A percentile compares a stretch with the other conserved stretches of the same genome.
These are phyloP conservation scores for Fomitopsis schrenkii DNA, from an alignment of 1,284 basidiomycete species.

Conservation along the genomic window DNA sequence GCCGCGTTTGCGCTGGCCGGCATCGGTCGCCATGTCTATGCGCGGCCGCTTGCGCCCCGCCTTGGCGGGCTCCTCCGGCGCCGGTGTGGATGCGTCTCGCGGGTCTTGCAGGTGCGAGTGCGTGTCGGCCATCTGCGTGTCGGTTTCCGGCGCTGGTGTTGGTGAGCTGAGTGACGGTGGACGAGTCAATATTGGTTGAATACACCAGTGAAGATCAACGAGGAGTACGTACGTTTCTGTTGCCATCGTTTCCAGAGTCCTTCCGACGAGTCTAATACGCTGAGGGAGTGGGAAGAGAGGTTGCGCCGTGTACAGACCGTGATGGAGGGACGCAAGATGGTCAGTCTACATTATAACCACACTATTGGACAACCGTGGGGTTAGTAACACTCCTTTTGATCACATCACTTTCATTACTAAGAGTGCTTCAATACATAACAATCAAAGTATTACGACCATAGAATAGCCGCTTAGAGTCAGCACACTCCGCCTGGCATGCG, in stretches of 20 bases:
- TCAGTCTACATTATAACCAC: background rate
- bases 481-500: too few species aligned
- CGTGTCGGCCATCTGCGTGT: constrained; percentile 4
- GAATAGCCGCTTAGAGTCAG: too few species aligned
- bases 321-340: background rate
- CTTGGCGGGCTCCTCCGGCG: background rate
- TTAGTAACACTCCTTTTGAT: too few species aligned
- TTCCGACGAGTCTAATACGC: background rate
- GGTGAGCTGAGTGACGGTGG: background rate
- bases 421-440: too few species aligned
- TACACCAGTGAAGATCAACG: background rate
- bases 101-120: background rate
- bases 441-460: too few species aligned
- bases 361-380: background rate
- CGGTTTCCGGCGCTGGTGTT: constrained; percentile 2
- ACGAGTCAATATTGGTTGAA: background rate
- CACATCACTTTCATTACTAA: too few species aligned
- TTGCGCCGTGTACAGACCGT: background rate
- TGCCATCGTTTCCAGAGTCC: background rate
- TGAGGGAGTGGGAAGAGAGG: background rate
- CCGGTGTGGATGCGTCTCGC: background rate
- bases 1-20: constrained; percentile 67
- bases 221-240: constrained; percentile 1
- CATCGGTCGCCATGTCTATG: constrained; percentile 53
- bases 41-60: constrained; percentile 51